Evolutionary conservation across 192 early-diverging fungal species (phyloP), one percentile per base, ranked within the genome.

Genomic region (Lobosporangium transversale): DNA sequence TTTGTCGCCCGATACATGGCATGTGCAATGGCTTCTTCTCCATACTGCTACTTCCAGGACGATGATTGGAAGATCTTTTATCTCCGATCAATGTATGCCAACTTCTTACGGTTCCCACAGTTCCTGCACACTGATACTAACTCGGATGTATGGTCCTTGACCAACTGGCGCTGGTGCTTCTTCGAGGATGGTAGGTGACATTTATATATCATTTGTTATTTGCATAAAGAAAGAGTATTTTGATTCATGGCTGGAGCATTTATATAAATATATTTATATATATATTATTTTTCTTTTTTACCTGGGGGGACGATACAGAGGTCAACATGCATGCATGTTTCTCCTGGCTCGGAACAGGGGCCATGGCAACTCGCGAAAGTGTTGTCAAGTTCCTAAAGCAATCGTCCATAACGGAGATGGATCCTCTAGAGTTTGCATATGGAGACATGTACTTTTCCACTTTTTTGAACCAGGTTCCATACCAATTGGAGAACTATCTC

Each of bases 1-100:
- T 83, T 80, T 53, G 79, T 83, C 4, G 84, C 86, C 18, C 79
- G 86, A 20, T 88, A 88, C 36, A 79, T 86, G 67, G 86, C 86
- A 2, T 88, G 86, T 40, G 69, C 80, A 12, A 78, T 81, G 74
- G 83, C 86, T 12, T 78, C 78, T 10, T 84, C 84, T 2, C 83
- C 83, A 0, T 86, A 86, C 52, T 88, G 86, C 57, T 88, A 88
- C 61, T 88, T 88, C 35, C 84, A 86, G 65, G 86, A 86, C 59
- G 83, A 84, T 29, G 83, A 84, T 55, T 84, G 83, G 83, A 62
- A 68, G 30, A 75, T 75, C 14, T 62, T 62, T 11, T 79, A 82
- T 40, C 50, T 86, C 31, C 59, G 86, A 48, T 79, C 81, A 49
- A 78, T 85, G 44, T 88, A 88, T 68, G 83, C 84, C 50, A 88